These are phyloP conservation scores for Kurtzmaniella cleridarum DNA, from an alignment of 805 yeast genomes.

Conservation along the genomic window DNA sequence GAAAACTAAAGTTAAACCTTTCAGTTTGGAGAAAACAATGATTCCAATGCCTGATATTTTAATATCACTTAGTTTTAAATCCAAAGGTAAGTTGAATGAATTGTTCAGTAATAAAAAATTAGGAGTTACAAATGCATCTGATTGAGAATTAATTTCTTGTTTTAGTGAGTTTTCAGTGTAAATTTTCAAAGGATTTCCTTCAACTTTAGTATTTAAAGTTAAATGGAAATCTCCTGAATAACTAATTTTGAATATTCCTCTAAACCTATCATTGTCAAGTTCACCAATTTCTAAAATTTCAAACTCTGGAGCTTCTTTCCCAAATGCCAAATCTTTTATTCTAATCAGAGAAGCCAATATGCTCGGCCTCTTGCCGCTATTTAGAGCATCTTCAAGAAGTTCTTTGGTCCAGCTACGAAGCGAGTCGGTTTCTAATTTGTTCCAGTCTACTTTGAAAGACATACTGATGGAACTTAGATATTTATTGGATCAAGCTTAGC, in stretches of 20 bases:
- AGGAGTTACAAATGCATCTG: conserved; percentile 52
- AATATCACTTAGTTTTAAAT: conserved; percentile 67
- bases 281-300: conserved; percentile 84
- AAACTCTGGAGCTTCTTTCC: conserved; percentile 65
- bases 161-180: conserved; percentile 43
- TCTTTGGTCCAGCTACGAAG: conserved; percentile 59
- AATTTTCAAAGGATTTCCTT: conserved; percentile 77
- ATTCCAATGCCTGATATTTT: conserved; percentile 76
- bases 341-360: conserved; percentile 64
- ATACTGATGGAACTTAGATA: conserved; percentile 23
- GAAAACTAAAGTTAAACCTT: conserved; percentile 82
- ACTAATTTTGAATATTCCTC: conserved; percentile 76
- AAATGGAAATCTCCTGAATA: conserved; percentile 73
- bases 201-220: conserved; percentile 71
- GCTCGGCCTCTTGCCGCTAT: conserved; percentile 66
- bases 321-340: conserved; percentile 68
- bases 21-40: conserved; percentile 73
- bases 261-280: conserved; percentile 64
- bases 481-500: no score
- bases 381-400: conserved; percentile 64
- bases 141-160: conserved; percentile 24
- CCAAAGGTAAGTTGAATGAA: conserved; percentile 73
- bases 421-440: conserved; percentile 60
- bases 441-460: conserved; percentile 82
- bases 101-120: conserved; percentile 59